These are phyloP conservation scores for Termitomyces sp. DNA, from an alignment of 768 basidiomycete genomes.

Conservation along the genomic window DNA sequence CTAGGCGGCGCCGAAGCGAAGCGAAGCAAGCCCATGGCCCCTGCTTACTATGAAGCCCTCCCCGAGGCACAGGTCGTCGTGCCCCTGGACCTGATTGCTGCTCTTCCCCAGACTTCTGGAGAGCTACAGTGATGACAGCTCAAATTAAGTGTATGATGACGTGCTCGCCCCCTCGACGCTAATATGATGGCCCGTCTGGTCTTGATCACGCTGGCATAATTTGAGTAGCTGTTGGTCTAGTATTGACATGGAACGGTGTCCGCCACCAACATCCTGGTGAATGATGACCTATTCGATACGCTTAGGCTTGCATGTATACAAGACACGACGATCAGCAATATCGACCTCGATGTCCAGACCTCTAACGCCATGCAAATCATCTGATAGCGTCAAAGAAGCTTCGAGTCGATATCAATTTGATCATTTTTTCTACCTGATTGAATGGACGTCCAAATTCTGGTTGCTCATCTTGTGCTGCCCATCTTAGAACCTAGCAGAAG, in stretches of 20 bases:
- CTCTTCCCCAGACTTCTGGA: not conserved
- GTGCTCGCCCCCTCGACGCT: not conserved
- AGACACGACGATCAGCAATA: not conserved
- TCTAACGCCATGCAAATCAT: not conserved
- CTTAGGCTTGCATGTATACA: not conserved
- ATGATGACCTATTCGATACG: not conserved
- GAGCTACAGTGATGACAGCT: not conserved
- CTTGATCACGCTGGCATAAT: not conserved
- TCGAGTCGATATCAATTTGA: not conserved
- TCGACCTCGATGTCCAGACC: not conserved
- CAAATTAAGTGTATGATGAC: not conserved
- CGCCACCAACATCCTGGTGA: not conserved
- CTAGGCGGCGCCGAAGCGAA: not conserved
- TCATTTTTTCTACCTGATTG: not conserved
- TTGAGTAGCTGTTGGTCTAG: not conserved
- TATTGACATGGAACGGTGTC: not conserved
- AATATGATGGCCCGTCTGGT: not conserved
- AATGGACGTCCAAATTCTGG: not conserved
- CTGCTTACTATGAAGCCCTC: not conserved
- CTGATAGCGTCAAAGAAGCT: slow-evolving; percentile 1
- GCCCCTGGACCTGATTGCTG: slow-evolving; percentile 7
- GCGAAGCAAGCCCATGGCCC: not conserved
- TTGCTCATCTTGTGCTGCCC: no score
- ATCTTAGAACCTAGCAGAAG: no score
- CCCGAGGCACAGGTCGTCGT: not conserved